These are phyloP conservation scores for Metarhizium anisopliae DNA, from an alignment of 2,329 filamentous ascomycete genomes.

Conservation along the genomic window DNA sequence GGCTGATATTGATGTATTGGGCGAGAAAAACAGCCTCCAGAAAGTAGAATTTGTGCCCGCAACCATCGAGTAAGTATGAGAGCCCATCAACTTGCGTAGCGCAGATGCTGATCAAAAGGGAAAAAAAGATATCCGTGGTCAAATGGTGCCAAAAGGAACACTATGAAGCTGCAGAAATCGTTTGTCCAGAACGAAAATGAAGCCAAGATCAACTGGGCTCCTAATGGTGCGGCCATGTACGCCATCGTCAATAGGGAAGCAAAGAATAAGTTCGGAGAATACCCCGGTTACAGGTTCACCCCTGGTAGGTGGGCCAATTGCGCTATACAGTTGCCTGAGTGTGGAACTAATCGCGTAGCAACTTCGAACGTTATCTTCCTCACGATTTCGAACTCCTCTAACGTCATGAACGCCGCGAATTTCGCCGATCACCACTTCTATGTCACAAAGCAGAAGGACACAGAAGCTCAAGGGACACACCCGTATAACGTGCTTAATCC, in stretches of 20 bases:
- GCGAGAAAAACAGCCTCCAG: conserved; percentile 34
- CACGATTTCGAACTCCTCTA: conserved; percentile 38
- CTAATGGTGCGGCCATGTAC: conserved; percentile 37
- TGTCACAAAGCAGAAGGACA: conserved; percentile 41
- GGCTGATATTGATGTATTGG: conserved; percentile 42
- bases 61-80: conserved; percentile 25
- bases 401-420: conserved; percentile 32
- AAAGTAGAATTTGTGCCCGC: conserved; percentile 24
- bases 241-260: conserved; percentile 41
- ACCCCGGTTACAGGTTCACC: conserved; percentile 33
- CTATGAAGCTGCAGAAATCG: conserved; percentile 38
- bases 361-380: conserved; percentile 14
- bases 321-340: background rate
- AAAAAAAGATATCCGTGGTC: conserved; percentile 28
- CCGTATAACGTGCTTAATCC: conserved; percentile 35
- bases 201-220: conserved; percentile 36
- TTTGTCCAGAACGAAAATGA: conserved; percentile 34
- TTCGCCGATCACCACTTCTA: conserved; percentile 44
- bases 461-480: conserved; percentile 37
- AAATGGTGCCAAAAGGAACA: conserved; percentile 32
- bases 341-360: background rate
- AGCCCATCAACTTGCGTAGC: too few species aligned
- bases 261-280: conserved; percentile 40
- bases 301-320: background rate
- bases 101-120: too few species aligned